Percentiles rank a stretch among this genome's conserved stretches.
Conservation (phyloP, 306 rosid genomes). For the Acacia confusa region DNA sequence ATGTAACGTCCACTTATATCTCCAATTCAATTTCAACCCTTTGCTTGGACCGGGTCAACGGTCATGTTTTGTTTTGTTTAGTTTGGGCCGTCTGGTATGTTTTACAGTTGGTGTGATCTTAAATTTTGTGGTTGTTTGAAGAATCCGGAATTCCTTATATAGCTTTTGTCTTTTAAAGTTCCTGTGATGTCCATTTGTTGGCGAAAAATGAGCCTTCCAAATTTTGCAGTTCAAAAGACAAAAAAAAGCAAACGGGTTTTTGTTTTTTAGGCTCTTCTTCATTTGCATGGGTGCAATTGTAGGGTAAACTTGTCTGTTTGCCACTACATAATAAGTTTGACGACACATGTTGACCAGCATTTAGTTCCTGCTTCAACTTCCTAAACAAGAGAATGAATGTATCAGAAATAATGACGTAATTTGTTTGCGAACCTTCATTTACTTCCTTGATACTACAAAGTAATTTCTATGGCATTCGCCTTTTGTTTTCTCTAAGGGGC, state of each 20-base stretch:
- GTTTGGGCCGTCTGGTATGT: background rate
- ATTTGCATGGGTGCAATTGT: too few species aligned
- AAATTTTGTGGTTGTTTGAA: background rate
- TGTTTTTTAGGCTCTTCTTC: background rate
- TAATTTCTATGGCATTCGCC: too few species aligned
- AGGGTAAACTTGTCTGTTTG: background rate
- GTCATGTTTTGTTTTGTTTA: background rate
- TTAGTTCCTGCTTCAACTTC: too few species aligned
- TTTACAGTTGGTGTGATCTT: background rate
- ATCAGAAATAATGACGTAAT: too few species aligned
- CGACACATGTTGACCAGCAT: too few species aligned
- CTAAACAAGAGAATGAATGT: too few species aligned
- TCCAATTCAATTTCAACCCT: background rate
- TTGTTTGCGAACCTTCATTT: too few species aligned
- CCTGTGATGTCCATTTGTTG: background rate
- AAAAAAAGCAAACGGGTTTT: background rate
- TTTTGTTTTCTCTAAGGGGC: too few species aligned
- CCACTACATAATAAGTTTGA: too few species aligned
- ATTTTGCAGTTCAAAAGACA: background rate
- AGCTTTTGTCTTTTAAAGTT: background rate
- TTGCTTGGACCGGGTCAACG: background rate
- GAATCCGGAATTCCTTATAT: background rate
- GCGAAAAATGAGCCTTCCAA: background rate
- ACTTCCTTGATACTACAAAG: too few species aligned
- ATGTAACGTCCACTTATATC: background rate